phyloP scores from a whole-genome alignment of 2,329 filamentous ascomycete genomes.

The Fusarium praegraminearum region DNA sequence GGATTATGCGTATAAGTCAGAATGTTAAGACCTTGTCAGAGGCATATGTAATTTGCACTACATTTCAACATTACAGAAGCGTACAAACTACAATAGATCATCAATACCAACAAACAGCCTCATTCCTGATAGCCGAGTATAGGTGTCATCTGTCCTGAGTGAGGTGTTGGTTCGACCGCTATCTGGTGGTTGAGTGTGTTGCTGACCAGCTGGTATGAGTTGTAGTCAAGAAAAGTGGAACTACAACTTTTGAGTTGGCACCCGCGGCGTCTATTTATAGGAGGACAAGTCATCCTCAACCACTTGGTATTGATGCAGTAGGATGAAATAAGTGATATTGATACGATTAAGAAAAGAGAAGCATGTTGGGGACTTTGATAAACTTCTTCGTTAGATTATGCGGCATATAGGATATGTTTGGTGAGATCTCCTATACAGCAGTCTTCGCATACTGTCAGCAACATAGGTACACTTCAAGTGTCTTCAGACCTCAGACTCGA shows the following conservation, averaged over 20 bases:
- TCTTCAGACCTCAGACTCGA: background rate
- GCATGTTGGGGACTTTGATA: background rate
- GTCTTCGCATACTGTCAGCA: slow-evolving; percentile 13
- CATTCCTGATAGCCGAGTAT: background rate
- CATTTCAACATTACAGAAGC: background rate
- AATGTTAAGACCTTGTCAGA: background rate
- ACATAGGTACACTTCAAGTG: background rate
- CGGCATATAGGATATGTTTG: background rate
- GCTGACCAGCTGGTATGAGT: slow-evolving; percentile 39
- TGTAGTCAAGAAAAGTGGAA: slow-evolving; percentile 40
- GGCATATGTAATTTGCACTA: background rate
- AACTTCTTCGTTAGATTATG: background rate
- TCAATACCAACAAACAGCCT: background rate
- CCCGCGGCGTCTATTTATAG: slow-evolving; percentile 33
- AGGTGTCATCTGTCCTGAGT: slow-evolving; percentile 11
- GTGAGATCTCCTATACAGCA: background rate
- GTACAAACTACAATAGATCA: no score
- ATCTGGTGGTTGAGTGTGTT: slow-evolving; percentile 41
- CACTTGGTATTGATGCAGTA: slow-evolving; percentile 11
- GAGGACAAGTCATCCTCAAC: background rate
- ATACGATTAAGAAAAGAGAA: no score
- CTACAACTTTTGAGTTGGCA: slow-evolving; percentile 21
- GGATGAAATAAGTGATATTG: background rate
- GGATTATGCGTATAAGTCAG: slow-evolving; percentile 31
- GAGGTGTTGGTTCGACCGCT: slow-evolving; percentile 32